Evolutionary conservation across 75 land plant genomes (phyloP), one percentile per base, ranked within the genome.

Genomic region (Ceratopteris richardii): DNA sequence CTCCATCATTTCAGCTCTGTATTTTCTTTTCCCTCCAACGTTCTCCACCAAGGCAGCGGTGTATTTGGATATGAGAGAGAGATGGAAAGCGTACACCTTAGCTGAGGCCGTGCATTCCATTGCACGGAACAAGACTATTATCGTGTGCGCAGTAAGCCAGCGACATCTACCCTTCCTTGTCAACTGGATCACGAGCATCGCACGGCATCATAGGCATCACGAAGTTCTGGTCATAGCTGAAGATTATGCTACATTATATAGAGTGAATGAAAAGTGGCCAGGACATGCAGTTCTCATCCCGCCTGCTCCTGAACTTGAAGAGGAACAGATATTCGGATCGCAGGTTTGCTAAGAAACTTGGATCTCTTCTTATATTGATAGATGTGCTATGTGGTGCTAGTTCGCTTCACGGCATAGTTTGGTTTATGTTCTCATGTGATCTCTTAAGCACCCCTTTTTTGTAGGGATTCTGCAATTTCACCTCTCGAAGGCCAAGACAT

Each of bases 391-490:
- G 13, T 61, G 56, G 16, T 18, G 7, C 13, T 61, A 26, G 25
- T 14, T n/a, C n/a, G n/a, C n/a, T n/a, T n/a, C n/a, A n/a, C n/a
- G n/a, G n/a, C n/a, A n/a, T n/a, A n/a, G n/a, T n/a, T n/a, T n/a
- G n/a, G n/a, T n/a, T n/a, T n/a, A n/a, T n/a, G n/a, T n/a, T n/a
- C n/a, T n/a, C n/a, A n/a, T n/a, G n/a, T n/a, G n/a, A n/a, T n/a
- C n/a, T n/a, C n/a, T n/a, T n/a, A n/a, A n/a, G n/a, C n/a, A n/a
- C n/a, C n/a, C n/a, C n/a, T 4, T 9, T 3, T 9, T 33, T 3
- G 37, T 9, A 92, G 97, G 97, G 97, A 16, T 88, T 92, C 81
- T 92, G 88, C 71, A 92, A 88, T 69, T 88, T 92, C 46, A 92
- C 97, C 36, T 80, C 97, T 1, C 78, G 97, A 29, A 87, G 97